phyloP scores from a whole-genome alignment of 148 eudicot species.

The Nepenthes gracilis region DNA sequence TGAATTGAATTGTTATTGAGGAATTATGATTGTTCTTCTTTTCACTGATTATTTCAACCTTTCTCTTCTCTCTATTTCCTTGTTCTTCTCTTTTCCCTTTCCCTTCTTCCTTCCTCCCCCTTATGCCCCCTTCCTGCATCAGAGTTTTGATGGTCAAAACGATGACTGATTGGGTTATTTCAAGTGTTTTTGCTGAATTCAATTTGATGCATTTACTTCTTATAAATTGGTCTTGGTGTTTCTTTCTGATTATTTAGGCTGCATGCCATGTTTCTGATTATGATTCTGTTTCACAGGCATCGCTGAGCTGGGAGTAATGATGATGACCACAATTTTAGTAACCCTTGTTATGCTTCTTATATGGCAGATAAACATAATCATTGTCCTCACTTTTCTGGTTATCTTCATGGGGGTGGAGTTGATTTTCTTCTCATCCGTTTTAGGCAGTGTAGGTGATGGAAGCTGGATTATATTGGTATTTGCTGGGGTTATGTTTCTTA shows the following conservation, averaged over 20 bases:
- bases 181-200: no score
- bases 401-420: constrained; percentile 83
- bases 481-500: constrained; percentile 55
- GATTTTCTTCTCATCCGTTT: constrained; percentile 81
- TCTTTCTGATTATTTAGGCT: not conserved
- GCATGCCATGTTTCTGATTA: constrained; percentile 12
- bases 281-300: constrained; percentile 51
- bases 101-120: no score
- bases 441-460: constrained; percentile 80
- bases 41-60: no score
- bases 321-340: constrained; percentile 86
- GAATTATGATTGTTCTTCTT: no score
- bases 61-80: no score
- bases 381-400: constrained; percentile 57
- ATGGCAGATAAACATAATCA: constrained; percentile 85
- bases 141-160: no score
- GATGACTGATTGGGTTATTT: no score
- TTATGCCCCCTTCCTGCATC: no score
- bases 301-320: constrained; percentile 97
- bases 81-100: no score
- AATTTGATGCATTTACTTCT: not conserved
- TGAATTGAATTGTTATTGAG: no score
- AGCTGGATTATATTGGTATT: constrained; percentile 93
- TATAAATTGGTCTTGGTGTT: not conserved
- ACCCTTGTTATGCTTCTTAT: constrained; percentile 96